Base-by-base conservation (phyloP, 805 yeast genomes). In the Yarrowia keelungensis region DNA sequence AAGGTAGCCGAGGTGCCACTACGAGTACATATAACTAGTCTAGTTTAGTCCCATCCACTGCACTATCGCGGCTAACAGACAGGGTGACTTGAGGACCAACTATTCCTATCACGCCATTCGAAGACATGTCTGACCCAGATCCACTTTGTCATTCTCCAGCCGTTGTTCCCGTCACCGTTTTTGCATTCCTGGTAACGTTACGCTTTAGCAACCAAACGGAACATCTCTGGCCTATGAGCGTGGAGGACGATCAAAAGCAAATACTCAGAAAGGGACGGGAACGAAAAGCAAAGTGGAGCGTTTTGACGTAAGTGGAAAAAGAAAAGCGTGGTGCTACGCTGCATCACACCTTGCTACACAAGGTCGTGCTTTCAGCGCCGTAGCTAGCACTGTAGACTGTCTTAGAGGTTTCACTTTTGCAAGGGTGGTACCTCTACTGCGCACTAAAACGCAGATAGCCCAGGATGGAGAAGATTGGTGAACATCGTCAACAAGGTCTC, bases 111-210 rank as follows among this genome's bases (percentile, higher is more conserved):
- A 51, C 47, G 47, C 36, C 45, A 41, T 47, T 47, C 16, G 35
- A 46, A 26, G 51, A 47, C 41, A 16, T 16, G 42, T 36, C 32
- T 36, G 53, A 3, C 19, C 7, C 16, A 7, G 5, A 7, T 38
- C 43, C 14, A 12, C 19, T 54, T 54, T 14, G 15, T 7, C 12
- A 8, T n/a, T 39, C 16, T 19, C 35, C 32, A 51, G 16, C 59
- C 59, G 45, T 53, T 53, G 59, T 53, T 53, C 59, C 59, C 59
- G 45, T 53, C 59, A 14, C 32, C 42, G 32, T 53, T 53, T 53
- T 53, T 53, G 45, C 59, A 53, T 53, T 53, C 36, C 59, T 19
- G 56, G 22, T 39, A 38, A 39, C 45, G 59, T 53, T 53, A 53
- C 59, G 39, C 36, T 53, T 38, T 53, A 53, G 59, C 59, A 53